Percentiles rank a stretch among this genome's conserved stretches.
These are phyloP conservation scores for Medicago lupulina DNA, from an alignment of 306 rosid species.

Conservation along the genomic window DNA sequence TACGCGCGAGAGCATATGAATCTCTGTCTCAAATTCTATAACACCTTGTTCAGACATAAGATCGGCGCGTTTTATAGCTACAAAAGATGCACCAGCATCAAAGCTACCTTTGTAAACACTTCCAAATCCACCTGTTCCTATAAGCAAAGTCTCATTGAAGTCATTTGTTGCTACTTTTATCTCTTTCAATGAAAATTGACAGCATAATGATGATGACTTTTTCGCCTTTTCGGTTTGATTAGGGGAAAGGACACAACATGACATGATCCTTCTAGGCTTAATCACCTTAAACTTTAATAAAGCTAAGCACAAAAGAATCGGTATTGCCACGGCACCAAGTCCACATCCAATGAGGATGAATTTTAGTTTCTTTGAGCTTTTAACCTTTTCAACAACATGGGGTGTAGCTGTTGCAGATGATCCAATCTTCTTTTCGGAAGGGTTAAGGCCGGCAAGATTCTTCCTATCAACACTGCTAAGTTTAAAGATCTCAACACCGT, in stretches of 20 bases:
- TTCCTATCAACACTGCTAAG: conserved; percentile 25
- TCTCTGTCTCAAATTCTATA: conserved; percentile 48
- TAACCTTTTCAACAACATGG: background rate
- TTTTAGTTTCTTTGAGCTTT: background rate
- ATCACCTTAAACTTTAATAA: conserved; percentile 15
- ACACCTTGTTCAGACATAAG: conserved; percentile 53
- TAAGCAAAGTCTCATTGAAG: conserved; percentile 38
- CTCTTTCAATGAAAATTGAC: conserved; percentile 31
- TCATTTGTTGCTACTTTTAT: conserved; percentile 47
- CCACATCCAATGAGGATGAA: conserved; percentile 31
- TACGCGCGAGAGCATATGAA: conserved; percentile 42
- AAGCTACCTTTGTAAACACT: conserved; percentile 47
- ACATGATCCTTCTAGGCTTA: conserved; percentile 6
- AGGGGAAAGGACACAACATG: conserved; percentile 16
- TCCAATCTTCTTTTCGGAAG: background rate
- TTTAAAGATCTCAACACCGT: conserved; percentile 54
- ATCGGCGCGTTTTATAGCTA: conserved; percentile 46
- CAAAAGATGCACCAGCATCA: conserved; percentile 32
- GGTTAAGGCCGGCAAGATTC: conserved; percentile 37
- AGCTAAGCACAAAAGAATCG: conserved; percentile 32
- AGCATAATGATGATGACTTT: conserved; percentile 10
- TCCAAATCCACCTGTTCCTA: conserved; percentile 50
- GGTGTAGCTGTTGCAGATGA: conserved; percentile 3
- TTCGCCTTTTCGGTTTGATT: background rate
- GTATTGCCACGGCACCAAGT: background rate